Evolutionary conservation across 208 protist genomes (phyloP), one percentile per base, ranked within the genome.

Genomic region (Polymyxa betae): DNA sequence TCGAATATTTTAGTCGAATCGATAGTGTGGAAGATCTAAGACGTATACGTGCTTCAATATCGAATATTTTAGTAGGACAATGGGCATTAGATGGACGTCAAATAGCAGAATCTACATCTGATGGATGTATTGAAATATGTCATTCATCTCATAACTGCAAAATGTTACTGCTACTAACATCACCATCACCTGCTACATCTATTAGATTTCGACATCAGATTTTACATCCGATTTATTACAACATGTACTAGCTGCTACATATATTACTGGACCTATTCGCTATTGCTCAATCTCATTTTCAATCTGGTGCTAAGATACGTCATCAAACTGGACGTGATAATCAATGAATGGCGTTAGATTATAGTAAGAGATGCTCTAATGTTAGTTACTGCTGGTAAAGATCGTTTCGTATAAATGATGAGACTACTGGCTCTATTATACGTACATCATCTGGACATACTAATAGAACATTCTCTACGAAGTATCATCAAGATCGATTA

Each of bases 71-170:
- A n/a, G 5, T n/a, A n/a, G 40, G 5, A 12, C 72, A n/a, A 43
- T 82, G 5, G 16, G 72, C 72, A 20, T n/a, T n/a, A 12, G n/a
- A 82, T n/a, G 72, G 72, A 12, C 49, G 49, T 24, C 72, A 82
- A n/a, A 20, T 82, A 5, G 72, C 72, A 5, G 72, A 38, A 43
- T 82, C 72, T 5, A 35, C n/a, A 12, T 5, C 72, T n/a, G 72
- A 82, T 43, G 72, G 72, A 5, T 82, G 72, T n/a, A 82, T 82
- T 5, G 72, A n/a, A 12, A 82, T 82, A 20, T 82, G 35, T n/a
- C n/a, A 43, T 5, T 12, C 35, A 5, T 12, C 5, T 12, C 5
- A n/a, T 82, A n/a, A 5, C 72, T 82, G 72, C 72, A 82, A 20
- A 38, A 38, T 35, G 35, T 82, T 43, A 5, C n/a, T 5, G 40